Conservation (phyloP, 1,284 basidiomycete species). For the Ceratobasidium papillatum region DNA sequence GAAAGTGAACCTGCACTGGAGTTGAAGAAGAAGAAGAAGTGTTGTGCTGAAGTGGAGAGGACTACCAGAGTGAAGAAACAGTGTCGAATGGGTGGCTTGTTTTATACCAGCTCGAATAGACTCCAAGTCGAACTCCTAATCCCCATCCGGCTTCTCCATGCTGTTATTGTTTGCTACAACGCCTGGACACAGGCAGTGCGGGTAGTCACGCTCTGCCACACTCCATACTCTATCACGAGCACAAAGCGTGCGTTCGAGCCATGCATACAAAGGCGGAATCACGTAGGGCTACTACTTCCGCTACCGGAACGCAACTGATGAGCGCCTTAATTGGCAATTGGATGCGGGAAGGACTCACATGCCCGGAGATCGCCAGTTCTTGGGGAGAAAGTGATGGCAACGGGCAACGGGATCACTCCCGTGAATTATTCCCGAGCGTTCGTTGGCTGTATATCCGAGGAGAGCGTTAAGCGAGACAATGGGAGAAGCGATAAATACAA, state of each 20-base stretch:
- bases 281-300: background rate
- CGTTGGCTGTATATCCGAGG: background rate
- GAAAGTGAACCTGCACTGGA: background rate
- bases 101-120: slow-evolving; percentile 5
- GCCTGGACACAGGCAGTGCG: background rate
- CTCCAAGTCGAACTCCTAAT: background rate
- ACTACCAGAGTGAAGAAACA: slow-evolving; percentile 35
- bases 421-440: background rate
- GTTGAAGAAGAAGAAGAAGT: background rate
- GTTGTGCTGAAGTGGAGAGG: background rate
- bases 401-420: background rate
- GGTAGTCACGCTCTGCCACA: background rate
- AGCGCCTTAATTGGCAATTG: background rate
- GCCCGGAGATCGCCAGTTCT: background rate
- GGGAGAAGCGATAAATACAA: background rate
- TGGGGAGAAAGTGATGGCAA: background rate
- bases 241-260: background rate
- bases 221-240: background rate
- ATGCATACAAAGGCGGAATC: background rate
- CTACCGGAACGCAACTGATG: background rate
- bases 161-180: background rate
- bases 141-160: background rate
- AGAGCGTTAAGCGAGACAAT: background rate
- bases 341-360: background rate
- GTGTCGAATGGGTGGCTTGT: background rate